phyloP scores from a whole-genome alignment of 2,329 filamentous ascomycete genomes.

The Raffaelea arxii region DNA sequence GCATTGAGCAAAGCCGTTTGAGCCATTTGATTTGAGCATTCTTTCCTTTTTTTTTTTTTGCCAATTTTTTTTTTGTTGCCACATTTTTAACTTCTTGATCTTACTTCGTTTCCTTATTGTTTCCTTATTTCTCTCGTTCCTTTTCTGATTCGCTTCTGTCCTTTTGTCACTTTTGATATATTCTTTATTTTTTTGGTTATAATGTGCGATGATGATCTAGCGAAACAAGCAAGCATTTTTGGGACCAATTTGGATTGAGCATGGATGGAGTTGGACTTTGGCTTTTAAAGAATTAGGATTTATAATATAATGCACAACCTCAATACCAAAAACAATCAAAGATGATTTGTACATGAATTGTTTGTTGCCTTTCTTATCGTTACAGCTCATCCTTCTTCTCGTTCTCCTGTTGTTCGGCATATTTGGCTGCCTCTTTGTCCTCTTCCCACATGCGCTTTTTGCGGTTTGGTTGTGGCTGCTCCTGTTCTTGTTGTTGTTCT shows the following conservation, averaged over 20 bases:
- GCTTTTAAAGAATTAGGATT: no score
- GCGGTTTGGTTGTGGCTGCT: constrained; percentile 31
- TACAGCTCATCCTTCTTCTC: constrained; percentile 19
- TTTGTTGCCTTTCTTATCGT: not conserved
- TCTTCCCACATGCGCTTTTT: constrained; percentile 56
- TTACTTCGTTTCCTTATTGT: not conserved
- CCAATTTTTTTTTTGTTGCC: no score
- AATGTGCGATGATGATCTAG: no score
- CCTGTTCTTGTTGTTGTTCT: constrained; percentile 16
- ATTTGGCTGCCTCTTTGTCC: constrained; percentile 13
- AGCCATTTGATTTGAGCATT: not conserved
- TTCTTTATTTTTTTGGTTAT: not conserved
- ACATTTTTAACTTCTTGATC: no score
- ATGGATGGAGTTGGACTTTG: no score
- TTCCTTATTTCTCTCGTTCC: not conserved
- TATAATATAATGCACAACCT: no score
- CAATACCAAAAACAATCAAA: no score
- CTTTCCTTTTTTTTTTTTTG: not conserved
- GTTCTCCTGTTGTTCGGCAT: constrained; percentile 6
- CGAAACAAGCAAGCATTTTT: no score
- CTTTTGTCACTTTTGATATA: not conserved
- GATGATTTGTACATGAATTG: not conserved
- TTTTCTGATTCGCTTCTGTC: not conserved
- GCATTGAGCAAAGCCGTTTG: not conserved
- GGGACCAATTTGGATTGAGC: no score